Conservation (phyloP, 1,284 basidiomycete genomes). For the Melampsora abietis-canadensis region DNA sequence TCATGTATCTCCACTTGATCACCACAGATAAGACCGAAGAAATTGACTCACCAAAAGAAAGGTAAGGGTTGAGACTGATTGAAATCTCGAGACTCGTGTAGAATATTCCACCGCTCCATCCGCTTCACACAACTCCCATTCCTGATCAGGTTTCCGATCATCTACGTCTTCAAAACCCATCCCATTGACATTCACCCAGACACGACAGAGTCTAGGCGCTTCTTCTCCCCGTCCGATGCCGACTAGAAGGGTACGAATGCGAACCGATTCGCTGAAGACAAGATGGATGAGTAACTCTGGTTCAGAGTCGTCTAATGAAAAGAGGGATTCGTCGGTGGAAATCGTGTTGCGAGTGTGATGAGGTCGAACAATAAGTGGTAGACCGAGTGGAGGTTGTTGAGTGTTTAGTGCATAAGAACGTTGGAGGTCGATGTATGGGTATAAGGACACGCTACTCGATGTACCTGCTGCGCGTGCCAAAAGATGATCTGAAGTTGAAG, state of each 20-base stretch:
- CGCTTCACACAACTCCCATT: slow-evolving; percentile 23
- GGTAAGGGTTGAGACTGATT: slow-evolving; percentile 40
- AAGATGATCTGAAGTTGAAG: slow-evolving; percentile 24
- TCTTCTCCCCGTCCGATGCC: slow-evolving; percentile 21
- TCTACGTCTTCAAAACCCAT: slow-evolving; percentile 34
- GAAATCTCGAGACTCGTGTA: slow-evolving; percentile 32
- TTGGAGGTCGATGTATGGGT: slow-evolving; percentile 36
- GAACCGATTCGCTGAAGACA: slow-evolving; percentile 32
- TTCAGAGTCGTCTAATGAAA: slow-evolving; percentile 16
- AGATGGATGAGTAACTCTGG: slow-evolving; percentile 41
- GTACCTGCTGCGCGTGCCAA: slow-evolving; percentile 16
- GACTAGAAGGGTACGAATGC: slow-evolving; percentile 26
- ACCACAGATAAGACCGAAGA: not conserved
- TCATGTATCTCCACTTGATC: not conserved
- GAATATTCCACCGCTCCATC: slow-evolving; percentile 38
- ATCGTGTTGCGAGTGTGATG: slow-evolving; percentile 23
- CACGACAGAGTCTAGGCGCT: slow-evolving; percentile 9
- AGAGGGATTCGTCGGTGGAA: slow-evolving; percentile 21
- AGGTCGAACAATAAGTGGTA: slow-evolving; percentile 27
- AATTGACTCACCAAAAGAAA: slow-evolving; percentile 27
- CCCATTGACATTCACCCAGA: slow-evolving; percentile 29
- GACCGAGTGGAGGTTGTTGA: slow-evolving; percentile 13
- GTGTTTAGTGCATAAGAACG: slow-evolving; percentile 33
- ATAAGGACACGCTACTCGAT: slow-evolving; percentile 26
- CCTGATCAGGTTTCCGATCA: slow-evolving; percentile 29